Percentiles rank a stretch among this genome's conserved stretches.
Conservation (phyloP, 2,329 filamentous ascomycete genomes). For the Pseudocercospora macadamiae region DNA sequence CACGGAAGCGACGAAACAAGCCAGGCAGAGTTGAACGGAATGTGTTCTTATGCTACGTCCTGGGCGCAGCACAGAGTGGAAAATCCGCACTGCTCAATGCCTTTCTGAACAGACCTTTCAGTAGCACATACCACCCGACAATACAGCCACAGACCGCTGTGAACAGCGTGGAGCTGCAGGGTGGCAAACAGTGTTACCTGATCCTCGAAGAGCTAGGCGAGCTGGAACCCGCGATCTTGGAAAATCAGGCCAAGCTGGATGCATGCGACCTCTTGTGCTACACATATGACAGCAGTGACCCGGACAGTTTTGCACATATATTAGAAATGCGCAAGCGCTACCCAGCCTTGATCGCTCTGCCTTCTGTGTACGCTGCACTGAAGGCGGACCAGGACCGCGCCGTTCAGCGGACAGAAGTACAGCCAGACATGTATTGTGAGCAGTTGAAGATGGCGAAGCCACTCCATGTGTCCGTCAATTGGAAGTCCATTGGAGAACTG, state of each 20-base stretch:
- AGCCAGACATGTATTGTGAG: slow-evolving; percentile 90
- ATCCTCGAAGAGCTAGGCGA: slow-evolving; percentile 95
- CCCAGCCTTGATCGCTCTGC: slow-evolving; percentile 83
- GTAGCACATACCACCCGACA: slow-evolving; percentile 81
- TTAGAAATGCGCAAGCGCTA: slow-evolving; percentile 77
- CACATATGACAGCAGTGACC: slow-evolving; percentile 94
- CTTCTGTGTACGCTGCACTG: slow-evolving; percentile 86
- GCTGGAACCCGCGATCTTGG: slow-evolving; percentile 89
- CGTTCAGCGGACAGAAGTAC: slow-evolving; percentile 86
- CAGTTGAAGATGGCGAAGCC: slow-evolving; percentile 85
- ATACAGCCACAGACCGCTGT: slow-evolving; percentile 93
- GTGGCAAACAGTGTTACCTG: slow-evolving; percentile 94
- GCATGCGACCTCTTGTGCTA: slow-evolving; percentile 94
- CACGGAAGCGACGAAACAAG: slow-evolving; percentile 79
- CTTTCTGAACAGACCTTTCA: slow-evolving; percentile 87
- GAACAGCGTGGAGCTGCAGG: slow-evolving; percentile 93
- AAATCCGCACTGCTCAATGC: slow-evolving; percentile 91
- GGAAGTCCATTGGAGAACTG: slow-evolving; percentile 90
- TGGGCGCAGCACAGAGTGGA: slow-evolving; percentile 82
- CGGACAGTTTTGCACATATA: slow-evolving; percentile 92
- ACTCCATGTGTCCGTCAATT: slow-evolving; percentile 91
- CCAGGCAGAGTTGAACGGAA: slow-evolving; percentile 89
- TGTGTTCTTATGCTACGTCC: slow-evolving; percentile 89
- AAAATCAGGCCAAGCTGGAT: slow-evolving; percentile 87
- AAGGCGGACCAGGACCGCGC: slow-evolving; percentile 97